A percentile compares a stretch with the other conserved stretches of the same genome.
Conservation (phyloP, 2,329 filamentous ascomycete genomes). For the Aspergillus pseudonomiae region DNA sequence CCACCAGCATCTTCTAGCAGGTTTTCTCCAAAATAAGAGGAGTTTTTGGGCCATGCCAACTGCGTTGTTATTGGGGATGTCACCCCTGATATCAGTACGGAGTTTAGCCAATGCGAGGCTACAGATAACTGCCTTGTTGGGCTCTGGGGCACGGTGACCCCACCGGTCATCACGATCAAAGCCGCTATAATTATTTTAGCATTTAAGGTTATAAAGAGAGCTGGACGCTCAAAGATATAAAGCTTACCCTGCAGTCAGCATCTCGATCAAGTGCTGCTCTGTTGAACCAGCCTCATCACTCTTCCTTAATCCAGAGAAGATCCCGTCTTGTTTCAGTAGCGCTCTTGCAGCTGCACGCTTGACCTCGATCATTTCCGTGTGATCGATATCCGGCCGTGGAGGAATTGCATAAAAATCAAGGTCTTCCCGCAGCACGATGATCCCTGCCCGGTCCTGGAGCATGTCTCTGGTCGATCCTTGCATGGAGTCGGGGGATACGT, state of each 20-base stretch:
- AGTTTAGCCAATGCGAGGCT: conserved; percentile 90
- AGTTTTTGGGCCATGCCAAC: conserved; percentile 99
- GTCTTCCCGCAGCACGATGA: conserved; percentile 95
- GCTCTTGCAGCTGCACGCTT: conserved; percentile 88
- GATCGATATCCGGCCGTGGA: conserved; percentile 78
- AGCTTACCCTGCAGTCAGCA: conserved; percentile 93
- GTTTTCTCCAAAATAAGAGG: conserved; percentile 96
- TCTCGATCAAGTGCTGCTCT: conserved; percentile 97
- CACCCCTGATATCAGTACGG: conserved; percentile 83
- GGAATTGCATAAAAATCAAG: conserved; percentile 98
- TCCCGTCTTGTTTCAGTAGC: conserved; percentile 86
- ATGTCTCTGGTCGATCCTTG: conserved; percentile 71
- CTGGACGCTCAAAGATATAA: not conserved
- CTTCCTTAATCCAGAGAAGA: conserved; percentile 92
- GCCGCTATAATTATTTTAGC: conserved; percentile 61
- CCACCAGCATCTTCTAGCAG: conserved; percentile 97
- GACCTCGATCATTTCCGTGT: conserved; percentile 90
- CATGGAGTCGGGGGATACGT: conserved; percentile 72
- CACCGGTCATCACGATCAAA: conserved; percentile 95
- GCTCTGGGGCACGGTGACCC: conserved; percentile 96
- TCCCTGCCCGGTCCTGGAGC: conserved; percentile 86
- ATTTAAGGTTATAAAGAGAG: not conserved
- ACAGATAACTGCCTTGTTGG: conserved; percentile 98
- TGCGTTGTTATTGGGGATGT: conserved; percentile 72
- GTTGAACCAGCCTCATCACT: conserved; percentile 96